Evolutionary conservation across 2,329 filamentous ascomycete genomes (phyloP), one percentile per base, ranked within the genome.

Genomic region (Fusarium sp.): DNA sequence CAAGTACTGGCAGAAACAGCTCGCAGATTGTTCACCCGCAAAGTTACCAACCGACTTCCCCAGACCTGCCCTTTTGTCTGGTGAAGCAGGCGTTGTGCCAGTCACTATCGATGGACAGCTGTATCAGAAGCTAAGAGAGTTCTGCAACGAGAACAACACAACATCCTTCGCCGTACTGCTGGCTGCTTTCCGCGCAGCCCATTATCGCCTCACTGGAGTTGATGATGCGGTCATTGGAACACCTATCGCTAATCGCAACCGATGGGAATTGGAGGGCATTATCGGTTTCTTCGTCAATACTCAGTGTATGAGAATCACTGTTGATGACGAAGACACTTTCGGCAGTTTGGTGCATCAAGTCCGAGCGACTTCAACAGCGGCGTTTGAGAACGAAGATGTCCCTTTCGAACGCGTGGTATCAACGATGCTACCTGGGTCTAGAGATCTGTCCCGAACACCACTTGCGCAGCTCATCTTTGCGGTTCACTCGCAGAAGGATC

Each of bases 221-320:
- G 59, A 61, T 7, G 75, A 77, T 47, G 68, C 73, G 1, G 66
- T 61, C 1, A 64, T 77, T 5, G 75, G 74, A 0, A 61, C 50
- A 3, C 58, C 64, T 1, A 72, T 66, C 3, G 66, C 72, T 2
- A 74, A 72, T 13, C 64, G 73, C 0, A 53, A 72, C 9, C 38
- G 61, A 1, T 46, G 42, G 15, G 73, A 74, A 11, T 5, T 72
- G 1, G 54, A 71, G 26, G 47, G 70, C 14, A 63, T 73, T 0
- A 66, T 75, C 9, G 75, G 72, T 1, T 73, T 73, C 62, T 76
- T 76, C 17, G 75, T 75, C 44, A 76, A 75, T 31, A 56, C 66
- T 0, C 75, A 76, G 34, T 74, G 73, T 14, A 67, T 76, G 22
- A 59, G 73, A n/a, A 57, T 75, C 38, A 44, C 22, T 2, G 14